Base-by-base conservation (phyloP, 2,329 filamentous ascomycete species). In the Triangularia verruculosa region DNA sequence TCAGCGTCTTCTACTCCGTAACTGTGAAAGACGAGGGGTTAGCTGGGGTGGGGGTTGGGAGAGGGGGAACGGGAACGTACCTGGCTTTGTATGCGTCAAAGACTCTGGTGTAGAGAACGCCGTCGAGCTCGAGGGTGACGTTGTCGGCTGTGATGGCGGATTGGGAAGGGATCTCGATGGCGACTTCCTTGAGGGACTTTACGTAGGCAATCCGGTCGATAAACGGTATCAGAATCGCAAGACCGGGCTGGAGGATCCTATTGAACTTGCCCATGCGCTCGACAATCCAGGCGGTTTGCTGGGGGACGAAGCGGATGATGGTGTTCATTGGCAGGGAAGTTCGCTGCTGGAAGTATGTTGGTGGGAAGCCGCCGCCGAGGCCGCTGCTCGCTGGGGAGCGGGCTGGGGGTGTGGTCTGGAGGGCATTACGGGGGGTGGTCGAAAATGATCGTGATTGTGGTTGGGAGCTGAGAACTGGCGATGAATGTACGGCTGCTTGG, bases 201-300 rank as follows among this genome's bases (percentile, higher is more conserved):
- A 99, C 95, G 76, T 99, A 99, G 71, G 95, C 91, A 76, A 99
- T 98, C 66, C 93, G 90, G 78, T 99, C 95, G 76, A 99, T 80
- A 70, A 98, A 90, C 1, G 95, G 95, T 61, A 95, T 83, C 70
- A 99, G 80, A 67, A 99, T 84, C 22, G 95, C 93, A 66, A 99
- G 82, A 63, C 95, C 95, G 3, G 95, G 95, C 72, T 97, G 87
- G 58, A 99, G 82, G 73, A 99, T 97, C 65, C 93, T 86, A 79
- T 92, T 90, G 81, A 97, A 99, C 78, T 93, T 95, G 72, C 95
- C 95, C 95, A 99, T 99, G 74, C 95, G 93, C 85, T 99, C 95
- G 63, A 99, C 95, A 64, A 99, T 94, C 95, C 95, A 99, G 77
- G 95, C 95, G 71, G 94, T 98, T 82, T 99, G 95, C 79, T 99